Percentiles rank a stretch among this genome's conserved stretches.
phyloP scores from a whole-genome alignment of 2,329 filamentous ascomycete species.

The Fusarium longipes region DNA sequence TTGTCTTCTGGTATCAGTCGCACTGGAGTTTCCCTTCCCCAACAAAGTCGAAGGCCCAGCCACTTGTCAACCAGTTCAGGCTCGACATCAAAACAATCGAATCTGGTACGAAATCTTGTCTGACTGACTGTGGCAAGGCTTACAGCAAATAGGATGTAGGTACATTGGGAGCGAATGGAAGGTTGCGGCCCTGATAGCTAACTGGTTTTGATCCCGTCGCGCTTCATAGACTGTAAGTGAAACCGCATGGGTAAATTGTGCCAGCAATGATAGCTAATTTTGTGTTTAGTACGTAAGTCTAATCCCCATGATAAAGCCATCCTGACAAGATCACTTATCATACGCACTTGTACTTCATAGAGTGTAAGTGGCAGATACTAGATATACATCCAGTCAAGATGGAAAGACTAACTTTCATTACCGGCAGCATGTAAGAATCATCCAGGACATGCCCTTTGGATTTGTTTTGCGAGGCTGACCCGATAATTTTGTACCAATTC shows the following conservation, averaged over 20 bases:
- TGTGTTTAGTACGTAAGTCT: constrained; percentile 2
- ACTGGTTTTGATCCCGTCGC: neutral
- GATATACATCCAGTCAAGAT: accelerated
- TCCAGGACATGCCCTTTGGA: accelerated
- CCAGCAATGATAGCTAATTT: neutral
- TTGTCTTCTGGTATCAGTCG: constrained; percentile 10
- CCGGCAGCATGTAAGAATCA: neutral
- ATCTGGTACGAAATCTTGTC: neutral
- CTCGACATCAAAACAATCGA: constrained; percentile 1
- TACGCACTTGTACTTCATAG: neutral
- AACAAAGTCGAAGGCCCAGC: neutral
- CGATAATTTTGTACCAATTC: neutral
- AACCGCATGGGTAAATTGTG: neutral
- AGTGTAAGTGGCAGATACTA: neutral
- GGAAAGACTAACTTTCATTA: neutral
- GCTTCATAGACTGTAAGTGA: constrained; percentile 17
- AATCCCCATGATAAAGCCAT: neutral
- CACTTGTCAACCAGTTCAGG: neutral
- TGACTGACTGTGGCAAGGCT: neutral
- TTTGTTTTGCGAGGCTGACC: neutral
- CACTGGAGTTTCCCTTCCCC: neutral
- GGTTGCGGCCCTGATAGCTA: neutral
- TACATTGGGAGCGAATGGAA: neutral
- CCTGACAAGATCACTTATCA: neutral
- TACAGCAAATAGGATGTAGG: constrained; percentile 8